Evolutionary conservation across 1,284 basidiomycete species (phyloP).

Genomic region (Moesziomyces antarcticus): DNA sequence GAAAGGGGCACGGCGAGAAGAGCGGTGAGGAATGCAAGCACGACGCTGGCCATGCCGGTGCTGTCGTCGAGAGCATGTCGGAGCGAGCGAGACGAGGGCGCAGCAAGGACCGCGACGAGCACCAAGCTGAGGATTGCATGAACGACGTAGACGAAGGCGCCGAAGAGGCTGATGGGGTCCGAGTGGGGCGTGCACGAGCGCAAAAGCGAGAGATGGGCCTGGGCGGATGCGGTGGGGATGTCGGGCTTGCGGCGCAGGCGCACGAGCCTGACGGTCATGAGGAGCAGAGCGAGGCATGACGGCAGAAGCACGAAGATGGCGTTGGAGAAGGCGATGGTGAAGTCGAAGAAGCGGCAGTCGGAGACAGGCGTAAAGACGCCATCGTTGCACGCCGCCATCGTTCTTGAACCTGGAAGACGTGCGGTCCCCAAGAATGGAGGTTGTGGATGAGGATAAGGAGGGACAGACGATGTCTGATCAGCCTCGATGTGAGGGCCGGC

Average conservation of each 20-base stretch:
- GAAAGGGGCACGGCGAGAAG: slow-evolving; percentile 32
- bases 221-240: slow-evolving; percentile 13
- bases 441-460: background rate
- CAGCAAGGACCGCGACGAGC: slow-evolving; percentile 20
- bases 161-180: slow-evolving; percentile 38
- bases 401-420: background rate
- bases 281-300: slow-evolving; percentile 32
- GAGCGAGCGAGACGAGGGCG: slow-evolving; percentile 9
- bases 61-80: slow-evolving; percentile 11
- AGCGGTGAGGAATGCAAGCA: slow-evolving; percentile 33
- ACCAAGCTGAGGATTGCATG: slow-evolving; percentile 34
- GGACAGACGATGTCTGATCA: background rate
- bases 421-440: background rate
- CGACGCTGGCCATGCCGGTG: slow-evolving; percentile 24
- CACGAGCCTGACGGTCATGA: slow-evolving; percentile 11
- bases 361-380: slow-evolving; percentile 49
- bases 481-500: no score
- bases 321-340: slow-evolving; percentile 55
- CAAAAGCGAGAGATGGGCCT: slow-evolving; percentile 15
- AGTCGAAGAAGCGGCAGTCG: slow-evolving; percentile 55
- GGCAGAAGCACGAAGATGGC: slow-evolving; percentile 40
- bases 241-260: slow-evolving; percentile 28
- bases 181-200: slow-evolving; percentile 23
- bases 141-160: slow-evolving; percentile 21
- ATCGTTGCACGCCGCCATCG: slow-evolving; percentile 39